Base-by-base conservation (phyloP, 2,329 filamentous ascomycete species). In the Aspergillus persii region DNA sequence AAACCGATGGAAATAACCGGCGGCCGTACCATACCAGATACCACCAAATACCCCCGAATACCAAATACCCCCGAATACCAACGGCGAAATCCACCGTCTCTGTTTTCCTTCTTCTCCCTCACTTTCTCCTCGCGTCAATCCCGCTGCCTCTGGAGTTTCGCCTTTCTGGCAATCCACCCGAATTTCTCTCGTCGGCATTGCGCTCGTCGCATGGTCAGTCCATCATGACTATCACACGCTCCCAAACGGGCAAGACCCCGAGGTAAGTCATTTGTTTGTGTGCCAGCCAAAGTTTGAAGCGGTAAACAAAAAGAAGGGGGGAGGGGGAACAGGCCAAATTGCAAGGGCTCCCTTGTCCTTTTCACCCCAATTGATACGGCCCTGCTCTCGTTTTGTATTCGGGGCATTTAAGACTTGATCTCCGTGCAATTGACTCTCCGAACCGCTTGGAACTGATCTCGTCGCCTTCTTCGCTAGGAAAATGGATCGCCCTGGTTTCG, bases 211-310 rank as follows among this genome's bases (percentile, higher is more conserved):
- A 66, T 66, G 66, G 60, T 61, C 56, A 58, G 53, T 48, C 54
- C 50, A 71, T 60, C 55, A 81, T 81, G 79, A 78, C 76, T 54
- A 64, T 80, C 55, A 83, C 80, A 55, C 79, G 81, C 59, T 82
- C 80, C 48, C 79, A 83, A 70, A 78, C 80, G 64, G 80, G 80
- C 64, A 80, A 79, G 69, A 81, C 80, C 60, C 80, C 80, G 63
- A 81, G 72, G 80, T 83, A 77, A 71, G 77, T 75, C 58, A 54
- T 56, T 66, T 56, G 52, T 60, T 54, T 53, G 39, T 59, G 54
- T 57, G 30, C 18, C 44, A 36, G 33, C 9, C 9, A 36, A 36
- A 11, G 33, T 36, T 12, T 12, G 33, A 9, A 8, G 44, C 44
- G 26, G 44, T 23, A 47, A 47, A 47, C 7, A 26, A 47, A 47